Evolutionary conservation across 2,329 filamentous ascomycete species (phyloP).

Genomic region (Botryotinia calthae): DNA sequence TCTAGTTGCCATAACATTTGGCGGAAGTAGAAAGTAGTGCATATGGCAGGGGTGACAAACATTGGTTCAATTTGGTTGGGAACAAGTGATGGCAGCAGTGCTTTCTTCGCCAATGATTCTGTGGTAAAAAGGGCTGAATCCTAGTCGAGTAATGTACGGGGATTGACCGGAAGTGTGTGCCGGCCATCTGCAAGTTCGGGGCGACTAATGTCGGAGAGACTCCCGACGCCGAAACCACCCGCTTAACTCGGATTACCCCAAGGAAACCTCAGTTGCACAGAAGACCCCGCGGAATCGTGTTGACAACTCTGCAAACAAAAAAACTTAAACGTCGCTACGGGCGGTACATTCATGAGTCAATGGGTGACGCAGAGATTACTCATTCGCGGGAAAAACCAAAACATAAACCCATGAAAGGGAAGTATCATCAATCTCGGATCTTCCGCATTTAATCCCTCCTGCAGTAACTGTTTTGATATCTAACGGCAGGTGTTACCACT

Average conservation of each 20-base stretch:
- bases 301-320: neutral
- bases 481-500: neutral
- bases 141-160: neutral
- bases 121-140: neutral
- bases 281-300: neutral
- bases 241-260: neutral
- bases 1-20: neutral
- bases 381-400: neutral
- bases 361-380: neutral
- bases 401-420: neutral
- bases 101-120: conserved; percentile 1
- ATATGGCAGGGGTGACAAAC: neutral
- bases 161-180: conserved; percentile 3
- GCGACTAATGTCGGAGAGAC: neutral
- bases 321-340: neutral
- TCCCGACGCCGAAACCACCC: conserved; percentile 2
- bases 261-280: neutral
- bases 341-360: neutral
- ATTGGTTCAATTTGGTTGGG: neutral
- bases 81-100: neutral
- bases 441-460: neutral
- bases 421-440: neutral
- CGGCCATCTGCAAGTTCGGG: conserved; percentile 11
- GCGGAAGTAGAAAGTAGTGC: neutral
- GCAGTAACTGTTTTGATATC: neutral